Base-by-base conservation (phyloP, 257 asterid species). In the Hygrophila difformis region DNA sequence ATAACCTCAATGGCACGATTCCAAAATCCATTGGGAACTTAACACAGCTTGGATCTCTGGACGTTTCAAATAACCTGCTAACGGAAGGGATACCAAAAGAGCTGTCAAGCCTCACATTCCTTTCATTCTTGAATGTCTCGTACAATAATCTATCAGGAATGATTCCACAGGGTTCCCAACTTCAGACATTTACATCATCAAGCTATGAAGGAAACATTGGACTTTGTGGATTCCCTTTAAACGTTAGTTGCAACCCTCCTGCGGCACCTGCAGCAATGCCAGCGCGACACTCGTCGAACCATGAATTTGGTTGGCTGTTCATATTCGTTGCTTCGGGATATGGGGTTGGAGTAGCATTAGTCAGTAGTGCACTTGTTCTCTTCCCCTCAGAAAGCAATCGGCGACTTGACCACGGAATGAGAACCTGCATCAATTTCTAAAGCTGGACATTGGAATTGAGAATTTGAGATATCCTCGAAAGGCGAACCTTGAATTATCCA, bases 1-100 rank as follows among this genome's bases (percentile, higher is more conserved):
- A 84, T 56, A 36, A 64, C 22, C 60, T 84, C 60, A 59, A 59
- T 0, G 81, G 87, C 23, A 19, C 14, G 7, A 77, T 83, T 57
- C 92, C 92, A 2, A 44, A 17, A 15, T 57, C 85, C 12, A 57
- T 83, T 3, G 87, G 87, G 28, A 70, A 70, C 3, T 51, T 79
- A 52, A n/a, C n/a, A 13, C 61, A 53, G 50, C 85, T 83, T 11
- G 82, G 41, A 24, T 75, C 78, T 0, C 41, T 79, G 41, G 91
- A 79, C 61, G 74, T 82, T 13, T 83, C 94, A 0, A 1, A 0
- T 9, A 79, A 75, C 60, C 45, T 56, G 12, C 63, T 79, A 17
- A 48, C 60, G 0, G 85, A 81, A 58, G 49, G 5, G 21, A 64
- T 79, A 42, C 85, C 79, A 12, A 11, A 18, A 3, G 77, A 48